Evolutionary conservation across 2,329 filamentous ascomycete genomes (phyloP), one percentile per base, ranked within the genome.

Genomic region (Penicillium sp.): DNA sequence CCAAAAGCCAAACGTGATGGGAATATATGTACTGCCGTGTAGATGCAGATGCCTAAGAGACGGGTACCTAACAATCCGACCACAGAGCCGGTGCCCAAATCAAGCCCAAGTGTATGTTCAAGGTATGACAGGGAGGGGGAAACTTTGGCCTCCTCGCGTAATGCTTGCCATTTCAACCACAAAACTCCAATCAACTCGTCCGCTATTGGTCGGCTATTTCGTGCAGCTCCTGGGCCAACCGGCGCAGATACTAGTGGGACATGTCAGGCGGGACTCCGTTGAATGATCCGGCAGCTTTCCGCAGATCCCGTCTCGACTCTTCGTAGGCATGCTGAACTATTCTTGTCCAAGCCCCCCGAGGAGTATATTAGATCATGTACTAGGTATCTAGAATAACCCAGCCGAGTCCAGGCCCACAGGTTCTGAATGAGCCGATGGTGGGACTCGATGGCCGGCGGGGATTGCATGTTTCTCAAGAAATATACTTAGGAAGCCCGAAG

Each of bases 251-350:
- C 65, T 95, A 95, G 39, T 77, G 76, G n/a, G 80, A 78, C 52
- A 87, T 79, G 58, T 87, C 83, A 24, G 69, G 66, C 2, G 88
- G 86, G 25, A 92, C 57, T 8, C 75, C 80, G 10, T 68, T 62
- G 46, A 72, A 69, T 6, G 59, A 59, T 42, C 58, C 59, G 13
- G 74, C 70, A 24, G 95, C 84, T 57, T 81, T 84, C 39, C 80
- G 77, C 5, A 95, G 70, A 60, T 92, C 87, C 55, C 81, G 78
- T 45, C 90, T 78, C 0, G 87, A 88, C 61, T 87, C 89, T 66
- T 95, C 89, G 65, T 95, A 95, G 1, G 86, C 87, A 33, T 86
- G 85, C 43, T 95, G 68, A 68, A 95, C 91, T 93, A 93, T 1
- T 80, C 3, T 66, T 73, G 3, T 82, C 73, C 8, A 93, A 74